Conservation (phyloP, 495 filamentous ascomycete species). For the Penicillium canariense region DNA sequence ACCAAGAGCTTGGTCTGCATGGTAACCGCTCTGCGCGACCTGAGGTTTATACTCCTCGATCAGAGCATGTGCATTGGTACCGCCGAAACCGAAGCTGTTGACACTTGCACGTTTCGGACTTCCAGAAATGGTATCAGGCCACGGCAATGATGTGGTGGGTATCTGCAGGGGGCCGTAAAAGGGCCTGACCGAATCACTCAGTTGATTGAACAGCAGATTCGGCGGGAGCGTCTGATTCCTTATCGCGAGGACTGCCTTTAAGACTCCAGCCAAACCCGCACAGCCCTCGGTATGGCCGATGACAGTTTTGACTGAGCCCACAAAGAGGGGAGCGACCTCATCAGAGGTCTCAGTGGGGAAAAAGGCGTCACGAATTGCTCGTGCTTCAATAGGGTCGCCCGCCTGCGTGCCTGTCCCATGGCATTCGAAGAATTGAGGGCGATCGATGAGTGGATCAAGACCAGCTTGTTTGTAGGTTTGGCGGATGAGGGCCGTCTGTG, state of each 20-base stretch:
- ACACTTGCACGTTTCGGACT: constrained; percentile 47
- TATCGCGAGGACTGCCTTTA: constrained; percentile 37
- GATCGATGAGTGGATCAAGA: constrained; percentile 5
- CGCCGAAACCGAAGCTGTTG: constrained; percentile 59
- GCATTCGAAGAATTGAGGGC: constrained; percentile 29
- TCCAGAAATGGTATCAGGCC: constrained; percentile 15
- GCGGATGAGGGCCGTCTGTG: constrained; percentile 26
- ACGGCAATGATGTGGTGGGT: neutral
- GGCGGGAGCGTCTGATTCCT: constrained; percentile 33
- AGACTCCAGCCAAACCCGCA: constrained; percentile 35
- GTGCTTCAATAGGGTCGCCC: constrained; percentile 53
- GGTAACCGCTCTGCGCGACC: neutral
- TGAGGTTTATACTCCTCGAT: constrained; percentile 38
- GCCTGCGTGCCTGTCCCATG: constrained; percentile 51
- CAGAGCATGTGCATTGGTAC: constrained; percentile 60
- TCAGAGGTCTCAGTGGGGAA: neutral
- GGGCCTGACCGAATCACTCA: constrained; percentile 22
- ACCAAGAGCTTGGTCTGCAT: neutral
- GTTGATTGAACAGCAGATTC: constrained; percentile 28
- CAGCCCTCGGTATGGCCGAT: constrained; percentile 41
- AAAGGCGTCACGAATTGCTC: constrained; percentile 38
- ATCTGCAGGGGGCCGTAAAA: neutral
- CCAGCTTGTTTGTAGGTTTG: constrained; percentile 24
- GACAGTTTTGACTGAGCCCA: constrained; percentile 38
- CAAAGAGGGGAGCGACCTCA: neutral